phyloP scores from a whole-genome alignment of 2,329 filamentous ascomycete species.

The Raffaelea albimanens region DNA sequence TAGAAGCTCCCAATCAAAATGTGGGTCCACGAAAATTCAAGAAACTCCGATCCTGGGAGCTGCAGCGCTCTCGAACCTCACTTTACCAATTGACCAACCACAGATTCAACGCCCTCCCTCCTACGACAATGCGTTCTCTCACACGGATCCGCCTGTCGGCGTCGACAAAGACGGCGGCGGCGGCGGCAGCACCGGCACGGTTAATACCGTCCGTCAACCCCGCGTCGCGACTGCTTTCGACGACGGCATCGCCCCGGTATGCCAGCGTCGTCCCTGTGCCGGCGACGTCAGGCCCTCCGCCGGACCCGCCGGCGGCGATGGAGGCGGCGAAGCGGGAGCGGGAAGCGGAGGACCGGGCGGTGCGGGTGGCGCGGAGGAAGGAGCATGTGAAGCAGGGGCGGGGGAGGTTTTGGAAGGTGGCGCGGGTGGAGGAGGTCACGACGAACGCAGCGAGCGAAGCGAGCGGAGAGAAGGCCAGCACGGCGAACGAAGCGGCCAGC shows the following conservation, averaged over 20 bases:
- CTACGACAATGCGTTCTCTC: background rate
- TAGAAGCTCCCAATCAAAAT: too few relatives aligned
- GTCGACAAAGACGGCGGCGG: too few relatives aligned
- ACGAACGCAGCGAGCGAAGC: background rate
- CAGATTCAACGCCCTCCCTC: too few relatives aligned
- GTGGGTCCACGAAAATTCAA: too few relatives aligned
- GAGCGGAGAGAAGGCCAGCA: background rate
- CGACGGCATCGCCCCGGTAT: too few relatives aligned
- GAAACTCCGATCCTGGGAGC: too few relatives aligned
- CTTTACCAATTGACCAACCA: too few relatives aligned
- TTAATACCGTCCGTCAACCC: too few relatives aligned
- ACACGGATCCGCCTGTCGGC: conserved; percentile 4
- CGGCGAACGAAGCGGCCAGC: background rate
- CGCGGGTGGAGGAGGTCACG: background rate
- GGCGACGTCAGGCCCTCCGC: background rate
- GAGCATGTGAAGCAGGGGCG: conserved; percentile 36
- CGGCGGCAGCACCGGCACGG: too few relatives aligned
- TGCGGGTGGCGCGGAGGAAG: conserved; percentile 38
- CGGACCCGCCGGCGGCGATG: background rate
- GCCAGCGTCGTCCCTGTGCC: too few relatives aligned
- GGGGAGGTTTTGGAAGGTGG: conserved; percentile 9
- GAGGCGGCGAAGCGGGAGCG: conserved; percentile 17
- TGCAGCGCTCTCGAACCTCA: too few relatives aligned
- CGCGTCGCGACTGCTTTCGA: too few relatives aligned
- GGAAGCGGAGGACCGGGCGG: conserved; percentile 21